Conservation (phyloP, 2,329 filamentous ascomycete genomes). For the Thielaviopsis punctulata region DNA sequence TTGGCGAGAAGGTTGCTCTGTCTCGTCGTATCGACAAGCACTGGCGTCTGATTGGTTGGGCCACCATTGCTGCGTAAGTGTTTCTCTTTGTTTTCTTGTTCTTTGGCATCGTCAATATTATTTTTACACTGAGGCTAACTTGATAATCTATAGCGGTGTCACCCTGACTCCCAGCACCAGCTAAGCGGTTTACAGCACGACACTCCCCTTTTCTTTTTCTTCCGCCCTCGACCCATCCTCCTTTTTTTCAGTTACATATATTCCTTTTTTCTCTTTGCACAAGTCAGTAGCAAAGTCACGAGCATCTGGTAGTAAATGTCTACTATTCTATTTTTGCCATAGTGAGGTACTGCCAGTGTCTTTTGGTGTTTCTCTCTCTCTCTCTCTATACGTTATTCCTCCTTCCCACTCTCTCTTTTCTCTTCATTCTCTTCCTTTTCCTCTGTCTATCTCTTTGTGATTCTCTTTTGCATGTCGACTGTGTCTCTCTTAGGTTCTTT, state of each 20-base stretch:
- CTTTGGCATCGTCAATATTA: neutral
- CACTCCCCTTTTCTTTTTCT: neutral
- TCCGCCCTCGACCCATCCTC: neutral
- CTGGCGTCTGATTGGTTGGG: constrained; percentile 90
- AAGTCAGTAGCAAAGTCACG: neutral
- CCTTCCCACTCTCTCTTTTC: neutral
- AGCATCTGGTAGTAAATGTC: neutral
- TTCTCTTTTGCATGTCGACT: neutral
- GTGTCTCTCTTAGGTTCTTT: neutral
- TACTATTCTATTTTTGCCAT: too few species aligned
- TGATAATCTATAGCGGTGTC: constrained; percentile 28
- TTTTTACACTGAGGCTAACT: constrained; percentile 12
- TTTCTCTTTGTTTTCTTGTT: neutral
- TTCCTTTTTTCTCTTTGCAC: neutral
- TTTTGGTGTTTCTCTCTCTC: neutral
- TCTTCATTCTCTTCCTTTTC: neutral
- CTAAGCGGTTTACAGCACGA: constrained; percentile 17
- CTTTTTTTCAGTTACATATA: too few species aligned
- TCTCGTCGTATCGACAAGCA: constrained; percentile 97
- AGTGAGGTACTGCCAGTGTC: neutral
- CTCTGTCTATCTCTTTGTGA: neutral
- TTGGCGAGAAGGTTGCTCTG: constrained; percentile 95
- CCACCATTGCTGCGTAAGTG: constrained; percentile 55
- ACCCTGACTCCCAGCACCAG: constrained; percentile 34
- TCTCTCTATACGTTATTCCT: neutral